These are phyloP conservation scores for Marasmius sp. DNA, from an alignment of 1,284 basidiomycete genomes.

Conservation along the genomic window DNA sequence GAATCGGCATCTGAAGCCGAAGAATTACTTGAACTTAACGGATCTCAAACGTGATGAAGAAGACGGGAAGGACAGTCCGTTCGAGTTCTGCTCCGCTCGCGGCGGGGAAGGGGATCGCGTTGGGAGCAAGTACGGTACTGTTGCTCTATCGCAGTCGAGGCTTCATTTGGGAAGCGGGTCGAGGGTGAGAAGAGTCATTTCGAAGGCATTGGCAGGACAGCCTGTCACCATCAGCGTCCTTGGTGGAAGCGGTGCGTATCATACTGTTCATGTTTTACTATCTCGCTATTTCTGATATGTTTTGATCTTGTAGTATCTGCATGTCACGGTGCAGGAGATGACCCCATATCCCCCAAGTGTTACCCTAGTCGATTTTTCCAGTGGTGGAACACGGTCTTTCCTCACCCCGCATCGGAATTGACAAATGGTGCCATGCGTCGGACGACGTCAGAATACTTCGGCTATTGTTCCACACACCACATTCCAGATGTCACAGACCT, in stretches of 20 bases:
- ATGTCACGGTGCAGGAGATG: constrained; percentile 92
- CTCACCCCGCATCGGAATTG: constrained; percentile 90
- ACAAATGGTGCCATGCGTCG: constrained; percentile 92
- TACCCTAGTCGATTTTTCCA: constrained; percentile 90
- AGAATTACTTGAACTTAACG: constrained; percentile 67
- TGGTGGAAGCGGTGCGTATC: constrained; percentile 79
- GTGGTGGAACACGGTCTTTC: constrained; percentile 95
- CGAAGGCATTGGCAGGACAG: constrained; percentile 81
- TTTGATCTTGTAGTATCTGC: constrained; percentile 67
- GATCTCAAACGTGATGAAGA: constrained; percentile 21
- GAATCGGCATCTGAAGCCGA: constrained; percentile 55
- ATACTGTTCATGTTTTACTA: constrained; percentile 1
- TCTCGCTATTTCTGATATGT: constrained; percentile 1
- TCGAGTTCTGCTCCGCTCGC: constrained; percentile 87
- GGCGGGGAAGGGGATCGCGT: constrained; percentile 75
- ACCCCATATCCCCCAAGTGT: constrained; percentile 82
- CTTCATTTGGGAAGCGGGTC: constrained; percentile 83
- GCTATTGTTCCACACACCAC: constrained; percentile 88
- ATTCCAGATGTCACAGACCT: constrained; percentile 90
- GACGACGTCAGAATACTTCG: constrained; percentile 90
- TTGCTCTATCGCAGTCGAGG: constrained; percentile 74
- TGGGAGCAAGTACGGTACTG: constrained; percentile 76
- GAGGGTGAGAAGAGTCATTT: constrained; percentile 80
- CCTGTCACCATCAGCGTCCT: constrained; percentile 90
- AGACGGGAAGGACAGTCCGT: constrained; percentile 64